These are phyloP conservation scores for Chamaecyparis obtusa DNA, from an alignment of 75 land plant species.

Conservation along the genomic window DNA sequence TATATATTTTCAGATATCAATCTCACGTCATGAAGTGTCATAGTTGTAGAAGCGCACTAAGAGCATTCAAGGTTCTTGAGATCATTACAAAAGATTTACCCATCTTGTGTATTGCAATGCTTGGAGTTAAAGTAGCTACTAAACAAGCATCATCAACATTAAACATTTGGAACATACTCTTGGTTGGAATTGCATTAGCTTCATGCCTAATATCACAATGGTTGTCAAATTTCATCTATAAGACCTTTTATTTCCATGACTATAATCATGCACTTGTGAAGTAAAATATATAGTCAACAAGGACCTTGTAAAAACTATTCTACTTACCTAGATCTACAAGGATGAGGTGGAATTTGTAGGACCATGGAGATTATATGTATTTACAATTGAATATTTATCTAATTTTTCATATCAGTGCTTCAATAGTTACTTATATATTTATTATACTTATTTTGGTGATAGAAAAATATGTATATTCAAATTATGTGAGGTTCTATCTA, in stretches of 20 bases:
- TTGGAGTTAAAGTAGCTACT: constrained; percentile 58
- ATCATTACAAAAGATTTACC: constrained; percentile 51
- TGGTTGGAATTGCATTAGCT: constrained; percentile 49
- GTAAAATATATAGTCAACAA: neutral
- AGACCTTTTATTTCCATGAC: constrained; percentile 87
- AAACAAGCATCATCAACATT: constrained; percentile 34
- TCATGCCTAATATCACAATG: constrained; percentile 62
- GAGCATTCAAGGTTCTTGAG: constrained; percentile 49
- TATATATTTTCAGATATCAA: constrained; percentile 56
- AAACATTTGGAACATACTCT: constrained; percentile 14
- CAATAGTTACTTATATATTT: too few relatives aligned
- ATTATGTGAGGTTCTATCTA: too few relatives aligned
- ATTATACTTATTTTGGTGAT: too few relatives aligned
- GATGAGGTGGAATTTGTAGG: too few relatives aligned
- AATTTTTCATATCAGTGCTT: too few relatives aligned
- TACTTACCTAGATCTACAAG: too few relatives aligned
- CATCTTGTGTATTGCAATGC: constrained; percentile 28
- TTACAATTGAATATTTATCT: too few relatives aligned
- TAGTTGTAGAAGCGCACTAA: constrained; percentile 58
- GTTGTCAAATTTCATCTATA: constrained; percentile 74
- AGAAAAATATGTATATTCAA: too few relatives aligned
- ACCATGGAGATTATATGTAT: too few relatives aligned
- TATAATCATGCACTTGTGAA: constrained; percentile 68
- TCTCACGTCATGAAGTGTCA: constrained; percentile 70
- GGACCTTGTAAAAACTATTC: too few relatives aligned